These are phyloP conservation scores for Moniliophthora roreri DNA, from an alignment of 1,284 basidiomycete species.

Conservation along the genomic window DNA sequence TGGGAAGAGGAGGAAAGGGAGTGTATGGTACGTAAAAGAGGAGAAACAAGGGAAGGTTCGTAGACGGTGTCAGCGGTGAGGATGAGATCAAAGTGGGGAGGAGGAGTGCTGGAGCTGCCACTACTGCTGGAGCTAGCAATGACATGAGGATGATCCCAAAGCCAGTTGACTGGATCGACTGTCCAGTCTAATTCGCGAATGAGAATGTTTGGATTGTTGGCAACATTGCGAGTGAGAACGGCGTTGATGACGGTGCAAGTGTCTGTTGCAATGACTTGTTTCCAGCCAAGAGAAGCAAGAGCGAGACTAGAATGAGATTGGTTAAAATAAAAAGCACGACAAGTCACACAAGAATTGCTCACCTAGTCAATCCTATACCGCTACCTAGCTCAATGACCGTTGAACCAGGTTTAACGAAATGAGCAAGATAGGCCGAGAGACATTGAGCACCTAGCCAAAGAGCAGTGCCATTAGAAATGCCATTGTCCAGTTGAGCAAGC, in stretches of 20 bases:
- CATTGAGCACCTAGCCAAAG: constrained; percentile 86
- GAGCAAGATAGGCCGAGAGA: constrained; percentile 62
- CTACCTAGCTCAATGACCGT: constrained; percentile 79
- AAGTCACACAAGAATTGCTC: constrained; percentile 31
- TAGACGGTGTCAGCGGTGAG: constrained; percentile 88
- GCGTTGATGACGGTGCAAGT: constrained; percentile 64
- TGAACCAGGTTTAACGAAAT: constrained; percentile 30
- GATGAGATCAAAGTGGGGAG: constrained; percentile 72
- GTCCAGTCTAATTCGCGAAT: constrained; percentile 71
- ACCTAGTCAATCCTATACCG: constrained; percentile 81
- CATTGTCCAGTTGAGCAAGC: constrained; percentile 58
- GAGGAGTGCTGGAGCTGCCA: constrained; percentile 15
- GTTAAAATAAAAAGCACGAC: constrained; percentile 15
- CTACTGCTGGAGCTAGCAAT: constrained; percentile 32
- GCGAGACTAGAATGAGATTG: constrained; percentile 50
- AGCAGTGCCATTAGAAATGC: constrained; percentile 77
- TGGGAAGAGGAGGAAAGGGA: constrained; percentile 43
- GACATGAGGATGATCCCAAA: constrained; percentile 44
- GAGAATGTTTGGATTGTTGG: constrained; percentile 47
- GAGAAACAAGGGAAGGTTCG: constrained; percentile 57
- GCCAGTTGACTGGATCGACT: constrained; percentile 51
- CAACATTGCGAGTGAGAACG: constrained; percentile 70
- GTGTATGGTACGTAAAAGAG: constrained; percentile 71
- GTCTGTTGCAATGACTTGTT: constrained; percentile 76
- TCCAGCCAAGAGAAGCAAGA: constrained; percentile 70